Conservation (phyloP, 2,329 filamentous ascomycete species). For the Aspergillus ochraceoroseus region DNA sequence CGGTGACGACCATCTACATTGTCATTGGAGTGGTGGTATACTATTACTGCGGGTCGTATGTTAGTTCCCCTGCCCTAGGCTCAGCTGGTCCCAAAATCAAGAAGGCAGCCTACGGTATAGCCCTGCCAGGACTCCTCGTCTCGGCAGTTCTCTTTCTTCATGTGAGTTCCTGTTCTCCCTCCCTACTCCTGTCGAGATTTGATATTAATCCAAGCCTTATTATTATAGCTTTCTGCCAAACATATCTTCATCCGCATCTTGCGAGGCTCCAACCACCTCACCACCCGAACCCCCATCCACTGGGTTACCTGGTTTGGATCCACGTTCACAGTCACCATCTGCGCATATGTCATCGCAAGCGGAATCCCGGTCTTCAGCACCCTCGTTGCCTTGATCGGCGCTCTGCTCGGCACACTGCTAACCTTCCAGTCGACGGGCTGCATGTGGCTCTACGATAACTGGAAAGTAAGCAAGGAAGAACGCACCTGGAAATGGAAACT, state of each 20-base stretch:
- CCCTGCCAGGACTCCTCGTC: slow-evolving; percentile 52
- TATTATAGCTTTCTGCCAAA: slow-evolving; percentile 9
- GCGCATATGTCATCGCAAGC: slow-evolving; percentile 22
- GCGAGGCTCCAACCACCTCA: slow-evolving; percentile 17
- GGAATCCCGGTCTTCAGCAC: slow-evolving; percentile 22
- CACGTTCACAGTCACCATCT: slow-evolving; percentile 16
- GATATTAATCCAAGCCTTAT: too few species aligned
- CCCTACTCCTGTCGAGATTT: too few species aligned
- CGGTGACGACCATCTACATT: slow-evolving; percentile 55
- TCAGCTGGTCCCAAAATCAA: slow-evolving; percentile 57
- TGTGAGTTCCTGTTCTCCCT: too few species aligned
- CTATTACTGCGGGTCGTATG: slow-evolving; percentile 57
- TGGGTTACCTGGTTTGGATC: slow-evolving; percentile 22
- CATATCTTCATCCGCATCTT: slow-evolving; percentile 15
- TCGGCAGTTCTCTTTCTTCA: slow-evolving; percentile 45
- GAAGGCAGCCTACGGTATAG: slow-evolving; percentile 58
- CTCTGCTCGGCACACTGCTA: slow-evolving; percentile 17
- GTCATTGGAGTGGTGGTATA: slow-evolving; percentile 58
- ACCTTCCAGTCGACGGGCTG: slow-evolving; percentile 19
- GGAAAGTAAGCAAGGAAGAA: slow-evolving; percentile 17
- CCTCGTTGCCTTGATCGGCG: slow-evolving; percentile 20
- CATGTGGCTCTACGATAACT: slow-evolving; percentile 36
- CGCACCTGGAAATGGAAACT: neutral
- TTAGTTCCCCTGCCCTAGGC: slow-evolving; percentile 58
- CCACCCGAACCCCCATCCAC: slow-evolving; percentile 16